Percentiles rank a stretch among this genome's conserved stretches.
Evolutionary conservation across 1,284 basidiomycete species (phyloP).

Genomic region (Sutorius eximius): DNA sequence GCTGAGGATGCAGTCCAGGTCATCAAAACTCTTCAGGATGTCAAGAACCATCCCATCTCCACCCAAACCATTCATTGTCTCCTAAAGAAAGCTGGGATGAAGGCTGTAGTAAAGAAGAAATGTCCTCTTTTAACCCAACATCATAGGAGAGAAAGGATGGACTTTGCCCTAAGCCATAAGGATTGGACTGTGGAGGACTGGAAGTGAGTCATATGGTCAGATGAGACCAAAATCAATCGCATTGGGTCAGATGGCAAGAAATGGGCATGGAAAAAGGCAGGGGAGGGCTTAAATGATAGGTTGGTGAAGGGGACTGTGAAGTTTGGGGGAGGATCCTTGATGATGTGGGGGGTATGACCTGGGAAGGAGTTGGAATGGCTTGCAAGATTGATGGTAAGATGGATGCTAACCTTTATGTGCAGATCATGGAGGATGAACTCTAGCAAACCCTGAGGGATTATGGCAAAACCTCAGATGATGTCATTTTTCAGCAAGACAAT

Average conservation of each 20-base stretch:
- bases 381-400: no score
- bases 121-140: background rate
- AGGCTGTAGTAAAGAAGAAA: constrained; percentile 9
- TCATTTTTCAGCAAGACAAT: background rate
- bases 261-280: constrained; percentile 1
- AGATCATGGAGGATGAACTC: background rate
- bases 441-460: background rate
- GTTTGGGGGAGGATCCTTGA: background rate
- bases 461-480: no score
- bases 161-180: background rate
- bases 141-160: background rate
- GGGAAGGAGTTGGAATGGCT: background rate
- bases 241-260: background rate
- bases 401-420: background rate
- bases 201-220: background rate
- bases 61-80: background rate
- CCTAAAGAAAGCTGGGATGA: constrained; percentile 6
- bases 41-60: constrained; percentile 4
- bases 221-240: background rate
- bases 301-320: background rate
- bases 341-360: background rate
- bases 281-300: background rate
- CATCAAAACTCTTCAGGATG: constrained; percentile 1
- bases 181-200: background rate
- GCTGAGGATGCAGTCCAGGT: background rate